Percentiles rank a stretch among this genome's conserved stretches.
Evolutionary conservation across 2,329 filamentous ascomycete genomes (phyloP).

Genomic region (Fonsecaea multimorphosa): DNA sequence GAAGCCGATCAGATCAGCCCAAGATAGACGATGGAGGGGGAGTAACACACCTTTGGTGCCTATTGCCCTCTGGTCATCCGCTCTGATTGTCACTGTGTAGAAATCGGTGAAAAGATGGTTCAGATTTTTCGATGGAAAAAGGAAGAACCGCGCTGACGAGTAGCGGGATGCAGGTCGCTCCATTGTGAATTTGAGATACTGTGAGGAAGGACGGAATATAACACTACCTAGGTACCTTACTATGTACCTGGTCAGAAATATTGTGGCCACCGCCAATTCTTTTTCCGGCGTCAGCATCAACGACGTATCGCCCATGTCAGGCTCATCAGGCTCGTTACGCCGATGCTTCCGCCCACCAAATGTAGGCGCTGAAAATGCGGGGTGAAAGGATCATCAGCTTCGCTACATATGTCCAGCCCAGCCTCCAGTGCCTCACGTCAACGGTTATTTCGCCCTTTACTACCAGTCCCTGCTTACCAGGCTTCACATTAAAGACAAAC

Average conservation of each 20-base stretch:
- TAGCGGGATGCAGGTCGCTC: neutral
- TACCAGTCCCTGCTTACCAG: neutral
- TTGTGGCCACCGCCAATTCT: neutral
- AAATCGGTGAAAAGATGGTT: neutral
- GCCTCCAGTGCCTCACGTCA: neutral
- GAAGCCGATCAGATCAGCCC: constrained; percentile 7
- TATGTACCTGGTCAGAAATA: neutral
- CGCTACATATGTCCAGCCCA: neutral
- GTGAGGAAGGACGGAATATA: neutral
- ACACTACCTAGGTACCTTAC: too few species aligned
- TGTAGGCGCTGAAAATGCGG: constrained; percentile 2
- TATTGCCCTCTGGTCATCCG: neutral
- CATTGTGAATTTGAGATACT: neutral
- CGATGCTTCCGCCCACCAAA: neutral
- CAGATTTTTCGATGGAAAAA: neutral
- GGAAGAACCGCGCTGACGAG: neutral
- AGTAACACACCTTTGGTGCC: neutral
- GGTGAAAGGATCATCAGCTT: neutral
- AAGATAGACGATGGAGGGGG: neutral
- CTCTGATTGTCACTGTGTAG: neutral
- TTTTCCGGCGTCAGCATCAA: neutral
- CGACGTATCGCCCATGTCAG: neutral
- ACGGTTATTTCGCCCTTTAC: neutral
- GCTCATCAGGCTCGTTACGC: too few species aligned
- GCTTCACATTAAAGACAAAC: neutral